A percentile compares a stretch with the other conserved stretches of the same genome.
Conservation (phyloP, 2,329 filamentous ascomycete species). For the Pyrenophora graminea region DNA sequence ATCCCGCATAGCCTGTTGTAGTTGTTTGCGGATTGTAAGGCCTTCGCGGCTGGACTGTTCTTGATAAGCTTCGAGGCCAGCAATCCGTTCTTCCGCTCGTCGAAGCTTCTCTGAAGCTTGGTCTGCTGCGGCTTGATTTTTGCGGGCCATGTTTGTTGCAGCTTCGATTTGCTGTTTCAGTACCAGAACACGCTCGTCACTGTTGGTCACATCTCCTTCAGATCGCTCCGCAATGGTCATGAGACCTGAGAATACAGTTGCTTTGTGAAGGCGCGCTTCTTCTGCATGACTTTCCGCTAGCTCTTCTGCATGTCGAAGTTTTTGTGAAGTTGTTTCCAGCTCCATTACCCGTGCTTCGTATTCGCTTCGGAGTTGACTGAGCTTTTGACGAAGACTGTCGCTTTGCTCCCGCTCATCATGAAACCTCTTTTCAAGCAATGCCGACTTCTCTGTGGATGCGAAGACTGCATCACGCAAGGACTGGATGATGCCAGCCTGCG, state of each 20-base stretch:
- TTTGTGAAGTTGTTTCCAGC: constrained; percentile 72
- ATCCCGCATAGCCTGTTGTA: constrained; percentile 83
- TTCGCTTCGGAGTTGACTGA: constrained; percentile 76
- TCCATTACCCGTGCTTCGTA: constrained; percentile 81
- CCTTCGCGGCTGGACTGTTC: constrained; percentile 95
- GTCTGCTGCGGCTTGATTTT: constrained; percentile 88
- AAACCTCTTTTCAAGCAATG: constrained; percentile 77
- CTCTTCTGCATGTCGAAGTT: constrained; percentile 83
- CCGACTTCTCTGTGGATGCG: constrained; percentile 76
- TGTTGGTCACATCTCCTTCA: constrained; percentile 53
- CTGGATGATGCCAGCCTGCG: constrained; percentile 71
- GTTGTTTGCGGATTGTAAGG: constrained; percentile 83
- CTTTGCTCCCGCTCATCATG: constrained; percentile 79
- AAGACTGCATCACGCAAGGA: constrained; percentile 77
- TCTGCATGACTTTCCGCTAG: constrained; percentile 83
- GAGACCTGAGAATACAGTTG: constrained; percentile 80
- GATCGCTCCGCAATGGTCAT: constrained; percentile 70
- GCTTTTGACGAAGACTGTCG: constrained; percentile 74
- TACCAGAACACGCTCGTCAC: constrained; percentile 68
- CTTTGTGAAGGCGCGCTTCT: constrained; percentile 83
- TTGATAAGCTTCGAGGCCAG: constrained; percentile 93
- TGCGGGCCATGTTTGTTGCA: constrained; percentile 79
- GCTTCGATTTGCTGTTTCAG: constrained; percentile 79
- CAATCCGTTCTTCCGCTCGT: constrained; percentile 93
- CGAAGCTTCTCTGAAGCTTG: constrained; percentile 84